Base-by-base conservation (phyloP, 2,329 filamentous ascomycete species). In the Exophiala viscosa region DNA sequence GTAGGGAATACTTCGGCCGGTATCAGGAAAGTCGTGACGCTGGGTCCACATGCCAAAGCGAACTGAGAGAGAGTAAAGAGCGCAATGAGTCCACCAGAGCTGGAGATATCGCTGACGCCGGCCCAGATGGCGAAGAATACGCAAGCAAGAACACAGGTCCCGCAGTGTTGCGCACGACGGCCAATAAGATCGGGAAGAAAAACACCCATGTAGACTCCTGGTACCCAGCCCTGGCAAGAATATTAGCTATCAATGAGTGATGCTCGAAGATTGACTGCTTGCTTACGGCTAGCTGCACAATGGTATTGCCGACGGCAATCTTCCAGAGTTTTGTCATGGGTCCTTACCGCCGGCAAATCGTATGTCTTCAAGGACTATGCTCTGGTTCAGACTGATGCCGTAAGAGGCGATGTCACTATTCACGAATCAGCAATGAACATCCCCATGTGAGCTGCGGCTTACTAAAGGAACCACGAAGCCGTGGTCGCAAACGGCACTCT, bases 1-100 rank as follows among this genome's bases (percentile, higher is more conserved):
- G 79, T 80, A 1, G 78, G 78, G 70, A 80, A 81, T 49, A 77
- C 74, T 61, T 82, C 79, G 44, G 77, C 78, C 4, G 79, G 78
- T 0, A 82, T 75, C 59, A 81, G 76, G 60, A 81, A 81, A 13
- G 78, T 81, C 10, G 78, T 81, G 47, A 75, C 73, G 69, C 81
- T 81, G 64, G 78, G 78, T 3, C 78, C 78, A 57, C 80, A 80
- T 64, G 43, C 65, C 60, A 39, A 64, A 62, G 14, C 35, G 55
- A 32, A 66, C 62, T 9, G 64, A 65, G 32, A 65, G 45, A 44
- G 62, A 65, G 47, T 66, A 66, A 28, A 28, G 2, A 28, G 23
- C 23, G 23, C 23, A 28, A 28, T 28, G 23, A 28, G 23, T 28
- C 23, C 23, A 28, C 23, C 23, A 7, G 23, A 28, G 23, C 23